A percentile compares a stretch with the other conserved stretches of the same genome.
Evolutionary conservation across 208 protist species (phyloP).

Genomic region (Spongospora subterranea): DNA sequence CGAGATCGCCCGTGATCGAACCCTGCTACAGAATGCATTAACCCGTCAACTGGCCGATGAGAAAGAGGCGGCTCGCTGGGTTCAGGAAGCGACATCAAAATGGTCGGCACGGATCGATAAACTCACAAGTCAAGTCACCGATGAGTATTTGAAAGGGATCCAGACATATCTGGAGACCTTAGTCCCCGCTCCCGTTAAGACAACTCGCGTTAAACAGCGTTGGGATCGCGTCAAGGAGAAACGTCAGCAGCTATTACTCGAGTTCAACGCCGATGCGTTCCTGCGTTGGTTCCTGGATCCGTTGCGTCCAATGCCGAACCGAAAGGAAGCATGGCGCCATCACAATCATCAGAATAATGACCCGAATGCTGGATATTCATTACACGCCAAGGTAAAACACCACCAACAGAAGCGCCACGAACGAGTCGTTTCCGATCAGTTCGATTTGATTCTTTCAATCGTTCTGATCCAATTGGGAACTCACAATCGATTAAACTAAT

Average conservation of each 20-base stretch:
- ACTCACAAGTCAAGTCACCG: not conserved
- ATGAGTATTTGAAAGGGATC: not conserved
- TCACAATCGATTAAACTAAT: not conserved
- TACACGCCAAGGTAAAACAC: not conserved
- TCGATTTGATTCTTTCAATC: not conserved
- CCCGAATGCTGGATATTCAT: not conserved
- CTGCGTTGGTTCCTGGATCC: slow-evolving; percentile 46
- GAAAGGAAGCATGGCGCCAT: not conserved
- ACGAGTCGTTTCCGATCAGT: not conserved
- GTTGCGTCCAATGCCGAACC: not conserved
- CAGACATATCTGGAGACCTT: slow-evolving; percentile 13
- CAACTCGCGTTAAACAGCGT: slow-evolving; percentile 3
- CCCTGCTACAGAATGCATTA: not conserved
- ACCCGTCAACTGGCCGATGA: not conserved
- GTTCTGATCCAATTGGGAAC: not conserved
- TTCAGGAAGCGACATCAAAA: not conserved
- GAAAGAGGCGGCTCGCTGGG: not conserved
- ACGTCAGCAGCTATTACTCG: not conserved
- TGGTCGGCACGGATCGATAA: not conserved
- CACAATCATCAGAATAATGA: not conserved
- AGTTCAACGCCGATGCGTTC: slow-evolving; percentile 40
- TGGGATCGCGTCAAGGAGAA: not conserved
- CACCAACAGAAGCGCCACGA: not conserved
- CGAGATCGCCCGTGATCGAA: not conserved
- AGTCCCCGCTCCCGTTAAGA: slow-evolving; percentile 14